phyloP scores from a whole-genome alignment of 1,284 basidiomycete species.

The Cystobasidium slooffiae region DNA sequence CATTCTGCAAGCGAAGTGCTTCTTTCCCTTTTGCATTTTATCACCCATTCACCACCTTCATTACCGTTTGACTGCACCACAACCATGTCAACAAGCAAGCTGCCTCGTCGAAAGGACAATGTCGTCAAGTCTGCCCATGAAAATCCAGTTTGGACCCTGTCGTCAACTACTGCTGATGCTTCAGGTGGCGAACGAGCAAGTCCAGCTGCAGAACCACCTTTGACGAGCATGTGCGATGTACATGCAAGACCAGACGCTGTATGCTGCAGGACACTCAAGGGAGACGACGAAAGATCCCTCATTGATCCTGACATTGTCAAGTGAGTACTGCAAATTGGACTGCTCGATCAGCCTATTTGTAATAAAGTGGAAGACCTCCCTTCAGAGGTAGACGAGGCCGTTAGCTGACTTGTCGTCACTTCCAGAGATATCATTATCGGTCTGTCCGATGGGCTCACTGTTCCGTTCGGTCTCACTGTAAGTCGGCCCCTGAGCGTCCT shows the following conservation, averaged over 20 bases:
- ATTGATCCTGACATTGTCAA: conserved; percentile 83
- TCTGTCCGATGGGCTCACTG: conserved; percentile 81
- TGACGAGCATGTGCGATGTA: conserved; percentile 41
- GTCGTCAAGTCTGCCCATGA: conserved; percentile 27
- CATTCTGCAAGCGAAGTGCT: neutral
- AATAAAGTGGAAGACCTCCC: too few species aligned
- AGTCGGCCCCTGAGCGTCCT: neutral
- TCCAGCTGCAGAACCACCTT: conserved; percentile 26
- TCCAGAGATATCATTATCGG: conserved; percentile 70
- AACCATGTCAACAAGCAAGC: conserved; percentile 36
- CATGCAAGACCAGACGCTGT: conserved; percentile 61
- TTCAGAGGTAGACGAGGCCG: neutral
- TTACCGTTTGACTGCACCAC: neutral
- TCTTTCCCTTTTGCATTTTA: neutral
- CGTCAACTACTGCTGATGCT: neutral
- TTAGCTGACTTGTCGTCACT: neutral
- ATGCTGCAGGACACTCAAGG: conserved; percentile 80
- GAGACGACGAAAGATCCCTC: conserved; percentile 73
- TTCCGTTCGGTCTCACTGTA: conserved; percentile 56
- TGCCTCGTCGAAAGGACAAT: conserved; percentile 11
- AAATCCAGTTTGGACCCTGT: conserved; percentile 40
- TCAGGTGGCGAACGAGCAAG: conserved; percentile 21
- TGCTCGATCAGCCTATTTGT: neutral
- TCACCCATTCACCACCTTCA: neutral
- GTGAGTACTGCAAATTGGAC: conserved; percentile 67